A percentile compares a stretch with the other conserved stretches of the same genome.
phyloP scores from a whole-genome alignment of 768 basidiomycete species.

The Kwoniella sp. region DNA sequence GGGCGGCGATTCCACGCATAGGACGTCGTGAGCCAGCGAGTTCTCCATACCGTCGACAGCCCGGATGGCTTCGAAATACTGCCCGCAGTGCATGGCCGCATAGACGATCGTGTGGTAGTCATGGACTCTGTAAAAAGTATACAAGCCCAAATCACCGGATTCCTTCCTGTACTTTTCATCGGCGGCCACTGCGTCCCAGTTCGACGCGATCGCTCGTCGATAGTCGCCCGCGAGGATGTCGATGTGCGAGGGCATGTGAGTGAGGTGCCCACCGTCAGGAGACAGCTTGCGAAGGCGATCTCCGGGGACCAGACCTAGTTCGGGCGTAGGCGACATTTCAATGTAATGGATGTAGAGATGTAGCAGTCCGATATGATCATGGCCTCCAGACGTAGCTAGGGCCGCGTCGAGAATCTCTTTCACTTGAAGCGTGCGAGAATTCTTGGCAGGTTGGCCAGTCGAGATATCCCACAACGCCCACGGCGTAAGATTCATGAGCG shows the following conservation, averaged over 20 bases:
- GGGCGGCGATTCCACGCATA: slow-evolving; percentile 22
- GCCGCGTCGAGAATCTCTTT: slow-evolving; percentile 34
- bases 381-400: slow-evolving; percentile 9
- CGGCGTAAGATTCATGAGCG: slow-evolving; percentile 42
- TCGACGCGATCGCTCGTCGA: slow-evolving; percentile 40
- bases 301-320: slow-evolving; percentile 36
- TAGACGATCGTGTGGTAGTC: slow-evolving; percentile 42
- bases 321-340: slow-evolving; percentile 44
- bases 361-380: slow-evolving; percentile 38
- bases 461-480: slow-evolving; percentile 47
- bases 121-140: slow-evolving; percentile 44
- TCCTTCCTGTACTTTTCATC: slow-evolving; percentile 33
- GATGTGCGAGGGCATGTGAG: slow-evolving; percentile 52
- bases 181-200: slow-evolving; percentile 30
- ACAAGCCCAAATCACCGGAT: slow-evolving; percentile 27
- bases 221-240: slow-evolving; percentile 50
- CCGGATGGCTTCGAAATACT: slow-evolving; percentile 32
- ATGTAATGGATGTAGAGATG: slow-evolving; percentile 48
- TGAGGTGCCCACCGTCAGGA: slow-evolving; percentile 45
- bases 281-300: slow-evolving; percentile 34
- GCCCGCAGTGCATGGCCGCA: slow-evolving; percentile 44
- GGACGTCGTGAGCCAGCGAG: slow-evolving; percentile 20
- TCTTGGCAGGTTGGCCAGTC: slow-evolving; percentile 33
- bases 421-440: slow-evolving; percentile 25
- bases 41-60: slow-evolving; percentile 32